Percentiles rank a stretch among this genome's conserved stretches.
Conservation (phyloP, 2,329 filamentous ascomycete species). For the Microsporum canis region DNA sequence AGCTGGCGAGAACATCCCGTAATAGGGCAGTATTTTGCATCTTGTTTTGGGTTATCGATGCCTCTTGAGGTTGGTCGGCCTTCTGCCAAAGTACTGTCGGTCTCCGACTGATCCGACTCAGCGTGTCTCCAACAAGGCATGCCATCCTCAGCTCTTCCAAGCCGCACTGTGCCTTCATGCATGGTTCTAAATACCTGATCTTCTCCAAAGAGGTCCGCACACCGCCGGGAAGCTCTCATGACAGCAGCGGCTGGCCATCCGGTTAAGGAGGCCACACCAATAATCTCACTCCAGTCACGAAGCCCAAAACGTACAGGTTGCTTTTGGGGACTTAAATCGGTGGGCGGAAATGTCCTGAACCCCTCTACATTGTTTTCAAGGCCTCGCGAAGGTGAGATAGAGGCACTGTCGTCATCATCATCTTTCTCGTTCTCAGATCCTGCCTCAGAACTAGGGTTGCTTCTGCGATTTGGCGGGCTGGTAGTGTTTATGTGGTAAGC, state of each 20-base stretch:
- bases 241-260: slow-evolving; percentile 58
- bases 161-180: slow-evolving; percentile 26
- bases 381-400: not conserved
- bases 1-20: slow-evolving; percentile 20
- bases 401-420: not conserved
- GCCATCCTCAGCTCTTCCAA: slow-evolving; percentile 15
- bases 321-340: not conserved
- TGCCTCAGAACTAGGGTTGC: not conserved
- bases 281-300: slow-evolving; percentile 75
- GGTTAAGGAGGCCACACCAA: slow-evolving; percentile 64
- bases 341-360: not conserved
- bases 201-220: slow-evolving; percentile 62
- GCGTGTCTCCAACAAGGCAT: slow-evolving; percentile 21
- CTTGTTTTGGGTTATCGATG: slow-evolving; percentile 8
- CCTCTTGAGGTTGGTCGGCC: not conserved
- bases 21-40: slow-evolving; percentile 25
- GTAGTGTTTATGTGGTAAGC: too few relatives aligned
- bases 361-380: not conserved
- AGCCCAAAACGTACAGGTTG: slow-evolving; percentile 25
- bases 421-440: not conserved
- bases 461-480: not conserved
- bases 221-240: slow-evolving; percentile 59
- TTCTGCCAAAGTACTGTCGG: slow-evolving; percentile 2
- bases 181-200: slow-evolving; percentile 54
- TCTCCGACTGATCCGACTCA: slow-evolving; percentile 16